phyloP scores from a whole-genome alignment of 192 early-diverging fungal species.

The Rhizophagus prolifer region DNA sequence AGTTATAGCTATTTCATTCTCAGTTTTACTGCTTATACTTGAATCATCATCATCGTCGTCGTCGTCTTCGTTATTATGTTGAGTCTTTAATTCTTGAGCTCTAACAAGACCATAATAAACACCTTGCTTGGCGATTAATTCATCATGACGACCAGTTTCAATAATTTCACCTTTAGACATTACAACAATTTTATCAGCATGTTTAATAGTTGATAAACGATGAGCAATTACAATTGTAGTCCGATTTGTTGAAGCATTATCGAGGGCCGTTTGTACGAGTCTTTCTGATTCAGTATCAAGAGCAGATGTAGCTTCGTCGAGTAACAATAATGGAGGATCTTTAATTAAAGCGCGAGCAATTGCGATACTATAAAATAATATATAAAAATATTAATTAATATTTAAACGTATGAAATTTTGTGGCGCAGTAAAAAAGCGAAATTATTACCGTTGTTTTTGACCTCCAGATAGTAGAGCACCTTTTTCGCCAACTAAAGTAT shows the following conservation, averaged over 20 bases:
- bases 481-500: slow-evolving; percentile 81
- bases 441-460: slow-evolving; percentile 47
- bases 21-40: slow-evolving; percentile 28
- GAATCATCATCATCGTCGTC: slow-evolving; percentile 25
- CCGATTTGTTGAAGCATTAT: slow-evolving; percentile 51
- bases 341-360: slow-evolving; percentile 82
- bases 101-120: slow-evolving; percentile 56
- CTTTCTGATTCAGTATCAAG: slow-evolving; percentile 69
- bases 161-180: slow-evolving; percentile 8
- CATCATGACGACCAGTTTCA: slow-evolving; percentile 46
- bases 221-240: slow-evolving; percentile 68
- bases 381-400: background rate
- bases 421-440: background rate
- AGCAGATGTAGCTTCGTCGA: slow-evolving; percentile 80
- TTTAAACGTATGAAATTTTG: background rate
- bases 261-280: slow-evolving; percentile 65
- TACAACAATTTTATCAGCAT: slow-evolving; percentile 55
- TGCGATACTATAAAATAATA: background rate
- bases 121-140: slow-evolving; percentile 44
- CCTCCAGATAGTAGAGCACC: slow-evolving; percentile 47
- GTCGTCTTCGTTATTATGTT: slow-evolving; percentile 32
- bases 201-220: slow-evolving; percentile 48
- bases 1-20: slow-evolving; percentile 30
- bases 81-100: slow-evolving; percentile 56
- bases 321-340: slow-evolving; percentile 67